phyloP scores from a whole-genome alignment of 805 yeast genomes.

The Cyberlindnera amylophila region DNA sequence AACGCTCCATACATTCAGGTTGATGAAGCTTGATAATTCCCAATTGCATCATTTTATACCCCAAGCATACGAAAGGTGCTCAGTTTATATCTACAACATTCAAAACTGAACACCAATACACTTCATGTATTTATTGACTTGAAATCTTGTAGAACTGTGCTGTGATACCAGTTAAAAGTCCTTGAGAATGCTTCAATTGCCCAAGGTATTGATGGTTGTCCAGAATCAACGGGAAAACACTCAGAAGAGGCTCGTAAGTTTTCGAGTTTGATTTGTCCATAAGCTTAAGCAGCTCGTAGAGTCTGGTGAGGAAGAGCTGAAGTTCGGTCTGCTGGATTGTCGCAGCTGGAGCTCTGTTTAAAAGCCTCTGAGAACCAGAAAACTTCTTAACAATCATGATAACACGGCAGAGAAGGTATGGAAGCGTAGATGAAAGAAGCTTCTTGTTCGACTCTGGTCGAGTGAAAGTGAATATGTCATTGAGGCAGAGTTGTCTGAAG shows the following conservation, averaged over 20 bases:
- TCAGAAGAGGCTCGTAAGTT: conserved; percentile 11
- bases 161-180: conserved; percentile 21
- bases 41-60: conserved; percentile 1
- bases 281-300: conserved; percentile 29
- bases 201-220: conserved; percentile 24
- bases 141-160: conserved; percentile 24
- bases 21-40: neutral
- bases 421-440: conserved; percentile 32
- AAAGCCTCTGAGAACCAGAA: conserved; percentile 56
- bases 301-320: conserved; percentile 40
- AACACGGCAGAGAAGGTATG: conserved; percentile 53
- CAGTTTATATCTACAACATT: too few relatives aligned
- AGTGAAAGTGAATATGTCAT: conserved; percentile 44
- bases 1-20: conserved; percentile 8
- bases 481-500: conserved; percentile 55
- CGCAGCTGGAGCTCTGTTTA: conserved; percentile 63
- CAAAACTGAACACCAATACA: neutral
- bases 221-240: conserved; percentile 24
- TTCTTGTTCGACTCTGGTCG: conserved; percentile 16
- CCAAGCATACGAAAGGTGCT: too few relatives aligned
- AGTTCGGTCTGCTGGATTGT: conserved; percentile 64
- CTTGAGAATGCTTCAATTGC: conserved; percentile 12
- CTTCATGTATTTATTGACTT: conserved; percentile 7
- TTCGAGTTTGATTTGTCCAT: conserved; percentile 1
- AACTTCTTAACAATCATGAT: conserved; percentile 61